phyloP scores from a whole-genome alignment of 2,329 filamentous ascomycete genomes.

The Calonectria honghensis region DNA sequence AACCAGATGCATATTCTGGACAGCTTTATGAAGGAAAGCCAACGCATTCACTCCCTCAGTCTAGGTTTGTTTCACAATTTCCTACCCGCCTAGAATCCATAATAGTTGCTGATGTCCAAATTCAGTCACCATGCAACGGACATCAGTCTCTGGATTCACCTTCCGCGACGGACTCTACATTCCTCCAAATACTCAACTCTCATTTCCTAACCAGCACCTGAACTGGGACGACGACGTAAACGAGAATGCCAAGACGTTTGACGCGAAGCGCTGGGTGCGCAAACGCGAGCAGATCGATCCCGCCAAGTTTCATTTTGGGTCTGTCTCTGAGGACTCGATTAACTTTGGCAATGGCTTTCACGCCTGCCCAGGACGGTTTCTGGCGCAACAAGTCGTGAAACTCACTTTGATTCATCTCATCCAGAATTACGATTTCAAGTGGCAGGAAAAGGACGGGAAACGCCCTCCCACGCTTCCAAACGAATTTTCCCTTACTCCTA shows the following conservation, averaged over 20 bases:
- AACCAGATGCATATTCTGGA: not conserved
- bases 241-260: constrained; percentile 6
- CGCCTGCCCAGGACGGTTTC: not conserved
- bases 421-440: constrained; percentile 12
- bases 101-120: not conserved
- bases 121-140: not conserved
- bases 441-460: constrained; percentile 4
- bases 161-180: not conserved
- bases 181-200: constrained; percentile 5
- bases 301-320: constrained; percentile 5
- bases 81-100: not conserved
- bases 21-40: constrained; percentile 12
- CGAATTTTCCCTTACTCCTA: not conserved
- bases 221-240: constrained; percentile 12
- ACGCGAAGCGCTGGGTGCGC: not conserved
- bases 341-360: constrained; percentile 3
- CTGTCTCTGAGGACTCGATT: constrained; percentile 11
- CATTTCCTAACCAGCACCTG: not conserved
- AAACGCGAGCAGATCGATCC: constrained; percentile 6
- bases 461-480: not conserved
- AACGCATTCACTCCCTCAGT: not conserved
- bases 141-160: not conserved
- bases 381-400: not conserved
- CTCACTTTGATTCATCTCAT: not conserved
- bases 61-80: not conserved